Evolutionary conservation across 1,284 basidiomycete species (phyloP), one percentile per base, ranked within the genome.

Genomic region (Chalciporus sp.): DNA sequence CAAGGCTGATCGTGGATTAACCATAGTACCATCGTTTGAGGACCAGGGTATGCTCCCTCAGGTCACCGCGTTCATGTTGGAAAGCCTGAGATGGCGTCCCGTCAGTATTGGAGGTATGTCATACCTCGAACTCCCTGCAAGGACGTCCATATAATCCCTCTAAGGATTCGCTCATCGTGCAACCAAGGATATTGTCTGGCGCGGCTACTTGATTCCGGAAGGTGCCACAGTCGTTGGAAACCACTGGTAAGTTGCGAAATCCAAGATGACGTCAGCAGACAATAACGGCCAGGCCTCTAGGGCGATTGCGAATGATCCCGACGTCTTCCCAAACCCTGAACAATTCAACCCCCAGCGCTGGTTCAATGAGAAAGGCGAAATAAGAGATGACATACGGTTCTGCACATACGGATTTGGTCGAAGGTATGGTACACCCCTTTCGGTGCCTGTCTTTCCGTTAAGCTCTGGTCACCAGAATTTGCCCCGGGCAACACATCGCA

Each of bases 391-490:
- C 55, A 52, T 85, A 12, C 79, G 73, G 55, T 74, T 76, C 17
- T 85, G 76, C 58, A 72, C 79, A 14, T 88, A 81, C 55, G 84
- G 85, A 0, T 86, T 85, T 52, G 85, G 85, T 11, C 72, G 85
- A 40, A 72, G 83, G 81, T 64, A 50, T 40, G 58, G 28, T 6
- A 35, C 23, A 1, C 31, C 10, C 16, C 7, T 17, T 3, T 20
- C 39, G 40, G n/a, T 28, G 3, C 4, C 7, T 23, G 35, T 37
- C n/a, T 17, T 16, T 9, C 35, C 9, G n/a, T 11, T 37, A 17
- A 37, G 7, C n/a, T 17, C 7, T 2, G n/a, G 20, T n/a, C 10
- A 23, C 7, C 27, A 67, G 65, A 46, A 54, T 57, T 9, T 70
- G 67, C 41, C 65, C 67, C 1, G 67, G 66, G 7, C 43, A 47